Conservation (phyloP, 2,329 filamentous ascomycete genomes). For the Paecilomyces variotii region DNA sequence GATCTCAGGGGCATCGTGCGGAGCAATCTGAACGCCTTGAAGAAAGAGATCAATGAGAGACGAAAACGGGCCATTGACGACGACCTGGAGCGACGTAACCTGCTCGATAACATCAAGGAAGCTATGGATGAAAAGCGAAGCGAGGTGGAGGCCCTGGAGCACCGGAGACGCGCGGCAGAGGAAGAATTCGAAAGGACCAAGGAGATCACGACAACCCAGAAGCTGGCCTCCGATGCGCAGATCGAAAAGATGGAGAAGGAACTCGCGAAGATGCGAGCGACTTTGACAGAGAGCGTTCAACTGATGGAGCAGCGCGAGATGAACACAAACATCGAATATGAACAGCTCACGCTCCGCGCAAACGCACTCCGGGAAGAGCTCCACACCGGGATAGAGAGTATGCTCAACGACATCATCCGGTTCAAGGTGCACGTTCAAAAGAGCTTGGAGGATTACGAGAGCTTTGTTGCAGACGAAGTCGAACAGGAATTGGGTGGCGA, state of each 20-base stretch:
- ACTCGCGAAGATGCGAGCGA: constrained; percentile 81
- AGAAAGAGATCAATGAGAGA: constrained; percentile 88
- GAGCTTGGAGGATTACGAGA: constrained; percentile 85
- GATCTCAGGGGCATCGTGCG: constrained; percentile 81
- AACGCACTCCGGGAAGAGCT: constrained; percentile 86
- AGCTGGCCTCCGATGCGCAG: constrained; percentile 80
- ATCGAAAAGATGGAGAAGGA: constrained; percentile 99
- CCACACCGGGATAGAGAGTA: constrained; percentile 93
- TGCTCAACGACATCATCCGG: constrained; percentile 94
- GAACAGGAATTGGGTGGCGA: constrained; percentile 70
- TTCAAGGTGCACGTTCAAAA: constrained; percentile 98
- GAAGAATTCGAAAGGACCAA: constrained; percentile 92
- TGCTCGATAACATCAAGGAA: constrained; percentile 90
- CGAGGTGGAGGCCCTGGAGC: constrained; percentile 86
- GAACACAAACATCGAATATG: constrained; percentile 93
- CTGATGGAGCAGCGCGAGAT: constrained; percentile 92
- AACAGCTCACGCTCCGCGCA: constrained; percentile 79
- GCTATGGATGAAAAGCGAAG: constrained; percentile 91
- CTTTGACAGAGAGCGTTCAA: constrained; percentile 77
- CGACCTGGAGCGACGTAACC: constrained; percentile 90
- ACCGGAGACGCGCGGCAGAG: constrained; percentile 78
- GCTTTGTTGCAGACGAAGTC: constrained; percentile 88
- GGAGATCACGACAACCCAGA: constrained; percentile 78
- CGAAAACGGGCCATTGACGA: constrained; percentile 73
- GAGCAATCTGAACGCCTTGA: constrained; percentile 64